Base-by-base conservation (phyloP, 208 protist species). In the Eutreptiella sp. region DNA sequence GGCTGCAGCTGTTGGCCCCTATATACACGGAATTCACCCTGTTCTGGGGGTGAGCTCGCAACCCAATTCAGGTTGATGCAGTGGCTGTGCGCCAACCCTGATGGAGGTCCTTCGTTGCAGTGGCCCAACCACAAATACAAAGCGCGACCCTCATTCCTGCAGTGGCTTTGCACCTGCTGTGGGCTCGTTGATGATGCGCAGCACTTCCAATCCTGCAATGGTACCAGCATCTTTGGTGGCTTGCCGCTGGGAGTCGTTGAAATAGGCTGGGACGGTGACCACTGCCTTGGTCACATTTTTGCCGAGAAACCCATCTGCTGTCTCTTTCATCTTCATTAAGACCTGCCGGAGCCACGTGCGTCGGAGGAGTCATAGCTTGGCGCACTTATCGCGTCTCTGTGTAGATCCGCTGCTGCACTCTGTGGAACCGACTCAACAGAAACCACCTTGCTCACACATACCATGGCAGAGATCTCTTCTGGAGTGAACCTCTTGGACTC, bases 11-110 rank as follows among this genome's bases (percentile, higher is more conserved):
- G 4, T 91, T 97, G 23, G 92, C 86, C 23, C 82, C 34, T 4
- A 98, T 93, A 73, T 96, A 86, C 63, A 97, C 97, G 9, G 95
- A 85, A n/a, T n/a, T n/a, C n/a, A n/a, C n/a, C n/a, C n/a, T n/a
- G n/a, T n/a, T n/a, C n/a, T n/a, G n/a, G n/a, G n/a, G n/a, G n/a
- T n/a, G n/a, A n/a, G n/a, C n/a, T n/a, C n/a, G n/a, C n/a, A n/a
- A n/a, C n/a, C n/a, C n/a, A n/a, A n/a, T n/a, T n/a, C n/a, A n/a
- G n/a, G n/a, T n/a, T n/a, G n/a, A n/a, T n/a, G n/a, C n/a, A n/a
- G n/a, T n/a, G n/a, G n/a, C n/a, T n/a, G n/a, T n/a, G n/a, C n/a
- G n/a, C n/a, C n/a, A n/a, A n/a, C n/a, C n/a, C n/a, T n/a, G n/a
- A n/a, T n/a, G n/a, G n/a, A n/a, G n/a, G n/a, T 47, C 89, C 89